phyloP scores from a whole-genome alignment of 176 grass and related monocot species.

The Canna indica region DNA sequence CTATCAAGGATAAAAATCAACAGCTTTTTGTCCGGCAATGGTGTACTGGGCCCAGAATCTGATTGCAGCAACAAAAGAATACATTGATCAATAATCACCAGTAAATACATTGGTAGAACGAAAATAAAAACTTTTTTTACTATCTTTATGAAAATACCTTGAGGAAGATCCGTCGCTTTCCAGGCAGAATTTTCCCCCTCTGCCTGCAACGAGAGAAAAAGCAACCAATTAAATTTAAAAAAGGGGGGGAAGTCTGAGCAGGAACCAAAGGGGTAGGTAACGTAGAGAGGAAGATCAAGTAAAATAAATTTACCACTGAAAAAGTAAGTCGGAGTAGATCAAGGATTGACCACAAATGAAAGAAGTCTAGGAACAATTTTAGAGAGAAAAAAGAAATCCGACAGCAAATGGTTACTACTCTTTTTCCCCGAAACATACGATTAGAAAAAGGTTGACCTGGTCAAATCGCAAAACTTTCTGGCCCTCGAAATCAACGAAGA shows the following conservation, averaged over 20 bases:
- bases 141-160: slow-evolving; percentile 55
- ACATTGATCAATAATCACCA: slow-evolving; percentile 22
- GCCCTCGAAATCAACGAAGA: background rate
- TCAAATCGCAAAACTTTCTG: slow-evolving; percentile 27
- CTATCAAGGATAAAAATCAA: slow-evolving; percentile 87
- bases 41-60: slow-evolving; percentile 86
- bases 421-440: slow-evolving; percentile 44
- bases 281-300: background rate
- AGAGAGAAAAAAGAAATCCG: slow-evolving; percentile 34
- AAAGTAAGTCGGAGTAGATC: background rate
- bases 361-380: slow-evolving; percentile 27
- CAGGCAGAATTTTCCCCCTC: slow-evolving; percentile 33
- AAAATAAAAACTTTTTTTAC: slow-evolving; percentile 30
- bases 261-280: slow-evolving; percentile 16
- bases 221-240: slow-evolving; percentile 16
- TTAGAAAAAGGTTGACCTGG: slow-evolving; percentile 28
- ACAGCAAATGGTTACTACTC: slow-evolving; percentile 12
- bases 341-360: background rate
- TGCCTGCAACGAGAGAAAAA: slow-evolving; percentile 30
- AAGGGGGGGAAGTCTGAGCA: slow-evolving; percentile 17
- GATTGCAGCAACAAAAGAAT: slow-evolving; percentile 42
- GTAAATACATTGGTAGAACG: slow-evolving; percentile 19
- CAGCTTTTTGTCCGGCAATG: slow-evolving; percentile 98
- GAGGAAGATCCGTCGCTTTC: slow-evolving; percentile 75
- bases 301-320: background rate